phyloP scores from a whole-genome alignment of 2,329 filamentous ascomycete species.

The Davidsoniella eucalypti region DNA sequence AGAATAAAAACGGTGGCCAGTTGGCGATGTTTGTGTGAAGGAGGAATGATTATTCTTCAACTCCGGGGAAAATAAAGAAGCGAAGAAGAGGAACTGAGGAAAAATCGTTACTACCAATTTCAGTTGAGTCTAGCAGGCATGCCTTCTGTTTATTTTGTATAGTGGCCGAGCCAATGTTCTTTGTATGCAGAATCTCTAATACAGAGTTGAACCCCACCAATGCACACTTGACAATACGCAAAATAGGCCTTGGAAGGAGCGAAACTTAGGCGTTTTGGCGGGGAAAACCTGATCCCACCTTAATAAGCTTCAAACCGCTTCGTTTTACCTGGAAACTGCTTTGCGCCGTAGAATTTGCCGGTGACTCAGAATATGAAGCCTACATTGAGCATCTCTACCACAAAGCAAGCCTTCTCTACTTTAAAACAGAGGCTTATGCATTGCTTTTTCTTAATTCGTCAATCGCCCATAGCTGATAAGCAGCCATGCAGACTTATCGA shows the following conservation, averaged over 20 bases:
- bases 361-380: neutral
- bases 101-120: neutral
- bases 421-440: no score
- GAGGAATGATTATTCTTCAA: neutral
- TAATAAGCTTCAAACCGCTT: neutral
- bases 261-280: neutral
- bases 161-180: neutral
- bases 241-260: neutral
- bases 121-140: neutral
- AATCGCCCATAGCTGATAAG: no score
- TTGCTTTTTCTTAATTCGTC: no score
- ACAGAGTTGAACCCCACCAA: conserved; percentile 2
- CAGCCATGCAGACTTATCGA: no score
- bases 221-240: neutral
- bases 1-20: neutral
- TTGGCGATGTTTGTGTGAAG: neutral
- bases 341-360: neutral
- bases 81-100: neutral
- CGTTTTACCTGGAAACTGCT: neutral
- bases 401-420: no score
- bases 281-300: neutral
- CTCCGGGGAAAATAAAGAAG: neutral
- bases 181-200: neutral
- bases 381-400: no score
- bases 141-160: neutral